Evolutionary conservation across 202 grass and related monocot species (phyloP).

Genomic region (Miscanthus sacchariflorus): DNA sequence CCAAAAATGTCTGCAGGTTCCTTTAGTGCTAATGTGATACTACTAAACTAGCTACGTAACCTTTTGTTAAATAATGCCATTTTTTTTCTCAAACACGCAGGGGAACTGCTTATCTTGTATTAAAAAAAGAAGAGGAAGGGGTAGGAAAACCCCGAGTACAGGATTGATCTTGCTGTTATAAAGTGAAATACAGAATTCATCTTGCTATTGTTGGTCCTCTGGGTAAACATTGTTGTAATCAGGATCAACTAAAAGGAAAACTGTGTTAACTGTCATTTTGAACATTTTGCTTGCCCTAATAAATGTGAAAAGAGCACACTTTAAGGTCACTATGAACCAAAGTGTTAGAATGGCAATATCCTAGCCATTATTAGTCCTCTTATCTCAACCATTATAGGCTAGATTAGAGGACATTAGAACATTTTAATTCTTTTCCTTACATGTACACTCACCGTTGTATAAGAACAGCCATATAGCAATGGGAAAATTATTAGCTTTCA

Average conservation of each 20-base stretch:
- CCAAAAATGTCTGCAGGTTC: conserved; percentile 8
- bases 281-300: not conserved
- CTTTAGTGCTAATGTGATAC: not conserved
- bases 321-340: not conserved
- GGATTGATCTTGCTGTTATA: not conserved
- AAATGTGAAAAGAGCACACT: not conserved
- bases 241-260: not conserved
- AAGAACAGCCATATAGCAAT: not conserved
- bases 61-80: not conserved
- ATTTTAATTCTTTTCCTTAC: not conserved
- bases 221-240: not conserved
- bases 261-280: not conserved
- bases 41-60: not conserved
- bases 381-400: not conserved
- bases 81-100: not conserved
- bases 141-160: not conserved
- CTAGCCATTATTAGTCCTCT: not conserved
- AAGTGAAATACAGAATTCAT: not conserved
- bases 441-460: not conserved
- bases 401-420: not conserved
- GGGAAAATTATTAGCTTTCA: not conserved
- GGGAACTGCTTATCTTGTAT: not conserved
- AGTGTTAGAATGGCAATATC: not conserved
- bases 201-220: conserved; percentile 9
- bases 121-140: not conserved